Evolutionary conservation across 345 rosid species (phyloP).

Genomic region (Adansonia digitata): DNA sequence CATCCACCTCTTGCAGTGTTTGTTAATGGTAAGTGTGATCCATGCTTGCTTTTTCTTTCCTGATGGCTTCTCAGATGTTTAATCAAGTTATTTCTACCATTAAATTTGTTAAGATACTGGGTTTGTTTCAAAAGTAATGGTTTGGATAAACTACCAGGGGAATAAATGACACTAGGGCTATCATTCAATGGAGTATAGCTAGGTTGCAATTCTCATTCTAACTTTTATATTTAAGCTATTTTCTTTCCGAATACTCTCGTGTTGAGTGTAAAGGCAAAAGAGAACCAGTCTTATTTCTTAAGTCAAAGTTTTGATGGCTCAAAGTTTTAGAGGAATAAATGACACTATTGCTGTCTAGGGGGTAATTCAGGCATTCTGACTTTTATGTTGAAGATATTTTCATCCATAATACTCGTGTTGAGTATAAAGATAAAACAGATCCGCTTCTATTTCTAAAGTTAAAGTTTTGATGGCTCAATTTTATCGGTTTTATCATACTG

Average conservation of each 20-base stretch:
- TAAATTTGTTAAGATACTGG: background rate
- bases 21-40: constrained; percentile 56
- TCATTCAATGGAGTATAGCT: background rate
- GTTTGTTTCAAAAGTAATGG: background rate
- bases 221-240: background rate
- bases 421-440: background rate
- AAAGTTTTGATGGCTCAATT: background rate
- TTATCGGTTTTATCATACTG: background rate
- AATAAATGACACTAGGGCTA: background rate
- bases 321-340: background rate
- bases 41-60: background rate
- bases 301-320: background rate
- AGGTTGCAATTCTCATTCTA: background rate
- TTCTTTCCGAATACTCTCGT: background rate
- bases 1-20: constrained; percentile 99
- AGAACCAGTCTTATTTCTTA: background rate
- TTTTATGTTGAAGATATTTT: background rate
- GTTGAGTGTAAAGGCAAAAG: background rate
- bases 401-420: background rate
- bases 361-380: background rate
- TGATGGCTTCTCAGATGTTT: background rate
- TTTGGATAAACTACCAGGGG: background rate
- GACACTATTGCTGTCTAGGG: background rate
- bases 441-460: background rate
- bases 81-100: background rate